Base-by-base conservation (phyloP, 176 grass and related monocot genomes). In the Alloteropsis semialata region DNA sequence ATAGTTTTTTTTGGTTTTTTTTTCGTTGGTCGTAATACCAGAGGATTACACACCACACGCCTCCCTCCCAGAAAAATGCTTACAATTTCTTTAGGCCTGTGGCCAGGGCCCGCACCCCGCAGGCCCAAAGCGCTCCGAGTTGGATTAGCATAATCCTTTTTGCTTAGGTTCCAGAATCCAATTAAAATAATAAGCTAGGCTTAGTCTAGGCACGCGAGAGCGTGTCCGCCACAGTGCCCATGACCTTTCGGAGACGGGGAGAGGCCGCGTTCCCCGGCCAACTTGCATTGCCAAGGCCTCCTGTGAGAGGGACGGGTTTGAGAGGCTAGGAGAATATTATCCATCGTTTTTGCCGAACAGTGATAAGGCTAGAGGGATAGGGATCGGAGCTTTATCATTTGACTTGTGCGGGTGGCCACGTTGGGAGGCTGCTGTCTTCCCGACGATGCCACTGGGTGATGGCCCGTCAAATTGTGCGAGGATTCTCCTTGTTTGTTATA, bases 91-190 rank as follows among this genome's bases (percentile, higher is more conserved):
- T 62, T 22, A 32, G 29, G 38, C 36, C 14, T 45, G 88, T 79
- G 77, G 65, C 27, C 38, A 21, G 29, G 81, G 75, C 88, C 90
- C 77, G 86, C 55, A 38, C 62, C 62, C 10, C 28, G 25, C 49
- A 43, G 55, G 44, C 7, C n/a, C 29, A 29, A n/a, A n/a, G n/a
- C n/a, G n/a, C n/a, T n/a, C n/a, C 33, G 28, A 25, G 1, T 63
- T 38, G 62, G 84, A 84, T 86, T 90, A 85, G 49, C 58, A 39
- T 90, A 85, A 72, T 60, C 81, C 11, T 24, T 58, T 53, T 45
- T 19, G 30, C 10, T 51, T 39, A 33, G 15, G 74, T 45, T 72
- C n/a, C 30, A 79, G 57, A 83, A 72, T 25, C 55, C 15, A 30
- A 25, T 51, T 72, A 74, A 87, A 5, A 65, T 62, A 81, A 17